Percentiles rank a stretch among this genome's conserved stretches.
These are phyloP conservation scores for Sesbania bispinosa DNA, from an alignment of 306 rosid species.

Conservation along the genomic window DNA sequence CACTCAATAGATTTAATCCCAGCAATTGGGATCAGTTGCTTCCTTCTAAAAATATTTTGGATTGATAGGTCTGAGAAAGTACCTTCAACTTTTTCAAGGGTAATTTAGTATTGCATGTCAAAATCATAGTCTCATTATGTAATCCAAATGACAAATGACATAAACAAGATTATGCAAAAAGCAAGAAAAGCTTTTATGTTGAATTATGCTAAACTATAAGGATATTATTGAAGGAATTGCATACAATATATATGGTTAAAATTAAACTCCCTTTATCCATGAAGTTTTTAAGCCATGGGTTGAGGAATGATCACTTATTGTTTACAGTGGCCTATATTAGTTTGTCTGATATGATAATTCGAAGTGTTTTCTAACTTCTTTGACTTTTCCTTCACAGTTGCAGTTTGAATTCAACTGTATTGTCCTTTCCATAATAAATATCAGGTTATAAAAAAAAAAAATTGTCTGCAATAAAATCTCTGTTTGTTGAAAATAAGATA, in stretches of 20 bases:
- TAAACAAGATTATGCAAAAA: neutral
- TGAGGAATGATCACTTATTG: neutral
- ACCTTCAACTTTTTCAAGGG: no score
- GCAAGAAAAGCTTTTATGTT: no score
- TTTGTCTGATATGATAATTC: neutral
- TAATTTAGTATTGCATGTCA: no score
- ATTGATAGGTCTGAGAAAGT: no score
- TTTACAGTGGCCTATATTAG: neutral
- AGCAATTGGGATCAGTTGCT: no score
- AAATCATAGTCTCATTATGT: neutral
- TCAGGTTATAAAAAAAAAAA: neutral
- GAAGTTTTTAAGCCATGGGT: neutral
- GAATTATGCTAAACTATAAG: no score
- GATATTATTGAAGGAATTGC: no score
- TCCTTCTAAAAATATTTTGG: no score
- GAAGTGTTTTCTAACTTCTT: neutral
- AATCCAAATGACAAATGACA: neutral
- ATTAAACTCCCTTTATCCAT: neutral
- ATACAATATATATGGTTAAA: no score
- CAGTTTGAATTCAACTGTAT: neutral
- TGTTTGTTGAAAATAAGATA: neutral
- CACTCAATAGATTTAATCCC: no score
- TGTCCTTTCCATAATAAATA: neutral
- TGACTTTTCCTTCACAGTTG: neutral
- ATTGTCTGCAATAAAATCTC: neutral